Conservation (phyloP, 169 alveolate genomes). For the Pseudocohnilembus persalinus region DNA sequence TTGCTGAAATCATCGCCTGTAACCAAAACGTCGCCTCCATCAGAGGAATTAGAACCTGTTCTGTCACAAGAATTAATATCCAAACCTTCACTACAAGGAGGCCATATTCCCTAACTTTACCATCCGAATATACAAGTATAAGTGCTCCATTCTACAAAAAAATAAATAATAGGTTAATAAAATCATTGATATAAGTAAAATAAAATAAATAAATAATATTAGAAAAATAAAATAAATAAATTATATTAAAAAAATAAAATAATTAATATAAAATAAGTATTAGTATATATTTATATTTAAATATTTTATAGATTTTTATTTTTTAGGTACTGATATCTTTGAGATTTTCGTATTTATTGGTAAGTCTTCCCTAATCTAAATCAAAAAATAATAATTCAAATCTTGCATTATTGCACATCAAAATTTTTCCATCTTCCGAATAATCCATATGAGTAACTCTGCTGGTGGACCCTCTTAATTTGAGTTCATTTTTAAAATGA, state of each 20-base stretch:
- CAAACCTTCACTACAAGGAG: slow-evolving; percentile 76
- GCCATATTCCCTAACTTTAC: slow-evolving; percentile 86
- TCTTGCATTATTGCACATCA: slow-evolving; percentile 73
- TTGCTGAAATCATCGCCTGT: slow-evolving; percentile 83
- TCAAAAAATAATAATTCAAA: slow-evolving; percentile 80
- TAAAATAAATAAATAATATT: no score
- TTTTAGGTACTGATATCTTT: no score
- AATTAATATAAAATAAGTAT: no score
- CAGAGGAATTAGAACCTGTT: no score
- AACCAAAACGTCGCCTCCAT: slow-evolving; percentile 61
- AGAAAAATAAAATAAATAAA: no score
- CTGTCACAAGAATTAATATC: slow-evolving; percentile 73
- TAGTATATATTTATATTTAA: no score
- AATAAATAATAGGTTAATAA: no score
- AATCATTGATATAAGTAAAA: no score
- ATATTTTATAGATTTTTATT: no score
- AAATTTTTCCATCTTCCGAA: slow-evolving; percentile 55
- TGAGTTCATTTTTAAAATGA: slow-evolving; percentile 62
- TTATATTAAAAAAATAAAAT: no score
- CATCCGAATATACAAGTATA: slow-evolving; percentile 80
- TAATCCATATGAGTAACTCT: slow-evolving; percentile 82
- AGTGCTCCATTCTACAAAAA: slow-evolving; percentile 75
- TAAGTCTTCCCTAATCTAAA: slow-evolving; percentile 38
- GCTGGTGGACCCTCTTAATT: slow-evolving; percentile 76
- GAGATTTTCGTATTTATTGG: slow-evolving; percentile 43